Conservation (phyloP, 2,329 filamentous ascomycete genomes). For the Fusarium zealandicum region DNA sequence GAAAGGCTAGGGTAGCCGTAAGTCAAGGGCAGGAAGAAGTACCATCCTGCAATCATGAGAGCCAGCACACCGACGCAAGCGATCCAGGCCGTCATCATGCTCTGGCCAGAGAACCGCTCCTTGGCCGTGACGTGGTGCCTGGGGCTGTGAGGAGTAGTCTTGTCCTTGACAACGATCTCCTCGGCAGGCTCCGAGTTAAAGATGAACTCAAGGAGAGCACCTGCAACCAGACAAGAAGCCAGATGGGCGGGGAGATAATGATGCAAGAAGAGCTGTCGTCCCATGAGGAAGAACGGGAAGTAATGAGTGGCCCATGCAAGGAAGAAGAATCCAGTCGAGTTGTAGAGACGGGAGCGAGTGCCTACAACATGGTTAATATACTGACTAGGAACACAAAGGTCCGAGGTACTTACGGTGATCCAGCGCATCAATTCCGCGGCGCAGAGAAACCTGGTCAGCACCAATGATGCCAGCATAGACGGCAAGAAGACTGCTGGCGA, state of each 20-base stretch:
- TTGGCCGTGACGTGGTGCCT: conserved; percentile 77
- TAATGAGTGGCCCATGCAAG: conserved; percentile 97
- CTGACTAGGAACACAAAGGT: no score
- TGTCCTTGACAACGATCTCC: conserved; percentile 58
- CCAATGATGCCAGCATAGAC: conserved; percentile 92
- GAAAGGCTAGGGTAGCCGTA: conserved; percentile 91
- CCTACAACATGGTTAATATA: conserved; percentile 59
- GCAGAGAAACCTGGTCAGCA: conserved; percentile 91
- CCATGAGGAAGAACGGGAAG: conserved; percentile 97
- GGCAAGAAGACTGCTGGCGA: conserved; percentile 88
- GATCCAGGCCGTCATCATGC: conserved; percentile 79
- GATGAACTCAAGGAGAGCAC: conserved; percentile 91
- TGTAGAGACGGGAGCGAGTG: conserved; percentile 92
- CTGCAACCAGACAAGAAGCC: conserved; percentile 87
- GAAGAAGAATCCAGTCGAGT: conserved; percentile 99
- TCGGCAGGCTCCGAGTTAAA: conserved; percentile 85
- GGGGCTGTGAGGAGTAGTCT: conserved; percentile 53
- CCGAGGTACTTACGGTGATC: conserved; percentile 78
- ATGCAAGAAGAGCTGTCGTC: conserved; percentile 95
- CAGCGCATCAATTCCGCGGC: conserved; percentile 90
- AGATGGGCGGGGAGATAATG: conserved; percentile 97
- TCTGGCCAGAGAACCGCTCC: conserved; percentile 82
- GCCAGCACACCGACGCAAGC: conserved; percentile 74
- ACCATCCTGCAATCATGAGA: conserved; percentile 78
- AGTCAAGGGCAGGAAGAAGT: conserved; percentile 92